Evolutionary conservation across 441 rosid species (phyloP).

Genomic region (Adansonia rubrostipa): DNA sequence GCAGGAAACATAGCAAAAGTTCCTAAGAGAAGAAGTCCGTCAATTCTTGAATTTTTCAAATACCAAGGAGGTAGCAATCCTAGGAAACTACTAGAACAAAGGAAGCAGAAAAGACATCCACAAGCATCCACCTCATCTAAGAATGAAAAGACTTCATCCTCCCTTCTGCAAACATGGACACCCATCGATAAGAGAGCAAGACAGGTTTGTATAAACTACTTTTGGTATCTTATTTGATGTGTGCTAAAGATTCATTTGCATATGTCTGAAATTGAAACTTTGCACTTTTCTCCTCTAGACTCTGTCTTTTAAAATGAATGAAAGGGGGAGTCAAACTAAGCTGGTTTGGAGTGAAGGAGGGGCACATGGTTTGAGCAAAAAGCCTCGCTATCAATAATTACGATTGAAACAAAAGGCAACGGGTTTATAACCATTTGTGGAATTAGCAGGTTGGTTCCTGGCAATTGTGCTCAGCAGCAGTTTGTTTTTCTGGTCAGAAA

Average conservation of each 20-base stretch:
- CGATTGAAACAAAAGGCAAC: conserved; percentile 20
- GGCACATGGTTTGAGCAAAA: conserved; percentile 42
- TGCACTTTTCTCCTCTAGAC: conserved; percentile 50
- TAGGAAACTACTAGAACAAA: conserved; percentile 48
- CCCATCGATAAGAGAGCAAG: conserved; percentile 80
- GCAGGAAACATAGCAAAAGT: conserved; percentile 48
- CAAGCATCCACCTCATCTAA: conserved; percentile 46
- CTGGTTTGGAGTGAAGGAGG: conserved; percentile 77
- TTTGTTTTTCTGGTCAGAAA: conserved; percentile 11
- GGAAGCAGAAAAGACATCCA: conserved; percentile 61
- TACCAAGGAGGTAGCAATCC: conserved; percentile 68
- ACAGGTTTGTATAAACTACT: conserved; percentile 53
- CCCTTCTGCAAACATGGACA: conserved; percentile 54
- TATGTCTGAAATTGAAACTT: conserved; percentile 2
- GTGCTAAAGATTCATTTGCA: not conserved
- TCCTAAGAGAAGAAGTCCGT: conserved; percentile 73
- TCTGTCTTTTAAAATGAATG: conserved; percentile 60
- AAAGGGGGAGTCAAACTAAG: conserved; percentile 71
- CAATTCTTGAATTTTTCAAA: conserved; percentile 80
- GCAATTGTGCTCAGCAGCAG: conserved; percentile 23
- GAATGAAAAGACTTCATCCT: conserved; percentile 43
- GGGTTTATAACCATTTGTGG: conserved; percentile 16
- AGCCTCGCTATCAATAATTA: conserved; percentile 32
- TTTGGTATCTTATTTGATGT: not conserved
- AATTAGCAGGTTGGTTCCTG: conserved; percentile 39